Evolutionary conservation across 2,329 filamentous ascomycete genomes (phyloP).

Genomic region (Cercospora berteroae): DNA sequence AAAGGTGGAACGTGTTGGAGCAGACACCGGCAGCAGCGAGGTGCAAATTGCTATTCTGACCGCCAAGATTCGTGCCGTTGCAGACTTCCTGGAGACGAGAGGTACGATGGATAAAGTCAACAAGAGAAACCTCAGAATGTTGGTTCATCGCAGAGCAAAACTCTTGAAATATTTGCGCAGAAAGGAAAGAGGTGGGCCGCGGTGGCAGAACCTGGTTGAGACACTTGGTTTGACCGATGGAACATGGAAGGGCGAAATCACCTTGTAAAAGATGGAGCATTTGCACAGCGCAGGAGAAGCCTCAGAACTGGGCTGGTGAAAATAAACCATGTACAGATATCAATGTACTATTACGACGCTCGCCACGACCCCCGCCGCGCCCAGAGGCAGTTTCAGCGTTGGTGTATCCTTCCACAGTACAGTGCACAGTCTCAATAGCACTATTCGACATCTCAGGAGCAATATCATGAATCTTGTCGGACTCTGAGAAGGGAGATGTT

Average conservation of each 20-base stretch:
- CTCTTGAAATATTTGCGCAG: constrained; percentile 79
- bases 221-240: constrained; percentile 82
- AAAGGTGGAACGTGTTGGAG: constrained; percentile 66
- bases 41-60: constrained; percentile 98
- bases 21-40: constrained; percentile 91
- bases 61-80: constrained; percentile 82
- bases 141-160: constrained; percentile 89
- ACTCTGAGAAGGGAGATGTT: not conserved
- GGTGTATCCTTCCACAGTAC: not conserved
- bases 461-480: not conserved
- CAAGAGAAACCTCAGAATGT: constrained; percentile 79
- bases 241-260: constrained; percentile 88
- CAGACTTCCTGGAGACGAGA: constrained; percentile 66
- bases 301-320: not conserved
- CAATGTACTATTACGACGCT: constrained; percentile 7
- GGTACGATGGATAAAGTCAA: constrained; percentile 89
- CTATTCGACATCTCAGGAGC: not conserved
- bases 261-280: constrained; percentile 47
- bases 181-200: constrained; percentile 85
- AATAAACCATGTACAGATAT: constrained; percentile 9
- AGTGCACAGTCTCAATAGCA: not conserved
- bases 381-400: not conserved
- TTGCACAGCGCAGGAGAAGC: not conserved
- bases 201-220: constrained; percentile 83
- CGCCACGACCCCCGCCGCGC: not conserved